phyloP scores from a whole-genome alignment of 169 alveolate species.

The Theileria sp. region DNA sequence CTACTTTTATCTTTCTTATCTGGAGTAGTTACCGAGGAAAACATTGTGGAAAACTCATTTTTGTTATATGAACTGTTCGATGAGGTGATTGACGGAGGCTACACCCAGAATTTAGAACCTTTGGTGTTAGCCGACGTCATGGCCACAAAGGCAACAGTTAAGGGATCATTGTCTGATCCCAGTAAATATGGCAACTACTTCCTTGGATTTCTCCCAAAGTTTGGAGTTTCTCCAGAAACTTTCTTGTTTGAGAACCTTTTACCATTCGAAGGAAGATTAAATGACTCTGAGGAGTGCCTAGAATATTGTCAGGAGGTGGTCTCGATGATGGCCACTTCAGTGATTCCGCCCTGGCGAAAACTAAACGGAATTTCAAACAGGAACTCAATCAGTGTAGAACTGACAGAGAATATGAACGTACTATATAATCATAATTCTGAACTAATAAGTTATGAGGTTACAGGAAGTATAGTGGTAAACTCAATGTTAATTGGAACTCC shows the following conservation, averaged over 20 bases:
- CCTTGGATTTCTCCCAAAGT: slow-evolving; percentile 16
- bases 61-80: slow-evolving; percentile 50
- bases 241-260: neutral
- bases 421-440: slow-evolving; percentile 30
- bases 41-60: neutral
- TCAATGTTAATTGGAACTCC: slow-evolving; percentile 27
- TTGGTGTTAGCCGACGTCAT: slow-evolving; percentile 18
- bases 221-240: slow-evolving; percentile 14
- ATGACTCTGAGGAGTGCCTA: slow-evolving; percentile 11
- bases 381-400: slow-evolving; percentile 9
- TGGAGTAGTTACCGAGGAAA: slow-evolving; percentile 16
- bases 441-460: slow-evolving; percentile 16
- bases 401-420: slow-evolving; percentile 34
- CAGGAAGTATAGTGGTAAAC: slow-evolving; percentile 41
- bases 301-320: neutral
- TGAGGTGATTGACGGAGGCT: slow-evolving; percentile 57
- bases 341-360: slow-evolving; percentile 30
- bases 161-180: neutral
- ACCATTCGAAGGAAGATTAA: slow-evolving; percentile 12
- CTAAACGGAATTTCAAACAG: neutral
- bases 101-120: slow-evolving; percentile 41
- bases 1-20: slow-evolving; percentile 18
- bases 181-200: neutral
- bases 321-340: slow-evolving; percentile 23
- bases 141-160: slow-evolving; percentile 2